These are phyloP conservation scores for Fusarium anthophilum DNA, from an alignment of 2,329 filamentous ascomycete genomes.

Conservation along the genomic window DNA sequence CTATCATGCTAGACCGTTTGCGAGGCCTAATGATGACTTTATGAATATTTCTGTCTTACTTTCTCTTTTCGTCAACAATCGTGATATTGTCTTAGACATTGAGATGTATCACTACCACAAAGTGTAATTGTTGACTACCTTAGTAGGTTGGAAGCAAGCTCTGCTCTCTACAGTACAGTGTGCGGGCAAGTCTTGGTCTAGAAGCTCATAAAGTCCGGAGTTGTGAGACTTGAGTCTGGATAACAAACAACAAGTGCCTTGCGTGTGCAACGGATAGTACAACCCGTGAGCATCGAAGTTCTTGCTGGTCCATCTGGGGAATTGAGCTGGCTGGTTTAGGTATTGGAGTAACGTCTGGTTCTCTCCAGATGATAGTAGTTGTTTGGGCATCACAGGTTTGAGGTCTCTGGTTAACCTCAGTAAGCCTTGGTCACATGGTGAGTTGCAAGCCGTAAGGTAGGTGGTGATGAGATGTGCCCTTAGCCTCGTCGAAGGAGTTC, in stretches of 20 bases:
- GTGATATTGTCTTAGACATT: constrained; percentile 4
- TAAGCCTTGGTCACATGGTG: not conserved
- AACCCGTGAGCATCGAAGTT: constrained; percentile 1
- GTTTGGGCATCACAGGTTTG: not conserved
- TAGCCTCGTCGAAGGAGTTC: not conserved
- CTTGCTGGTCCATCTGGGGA: not conserved
- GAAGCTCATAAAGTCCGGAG: constrained; percentile 23
- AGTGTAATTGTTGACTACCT: not conserved
- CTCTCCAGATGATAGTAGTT: not conserved
- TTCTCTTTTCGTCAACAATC: not conserved
- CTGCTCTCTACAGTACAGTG: not conserved
- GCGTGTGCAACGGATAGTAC: constrained; percentile 1
- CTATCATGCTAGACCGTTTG: not conserved
- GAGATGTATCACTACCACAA: not conserved
- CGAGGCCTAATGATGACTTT: constrained; percentile 15
- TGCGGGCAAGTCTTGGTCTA: constrained; percentile 1
- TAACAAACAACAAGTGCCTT: not conserved
- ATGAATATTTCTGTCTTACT: not conserved
- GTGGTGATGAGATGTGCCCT: not conserved
- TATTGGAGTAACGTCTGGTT: not conserved
- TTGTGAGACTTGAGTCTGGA: constrained; percentile 9
- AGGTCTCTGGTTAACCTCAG: not conserved
- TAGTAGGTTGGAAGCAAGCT: constrained; percentile 8
- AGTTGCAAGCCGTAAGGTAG: not conserved
- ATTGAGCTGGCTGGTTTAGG: not conserved